Base-by-base conservation (phyloP, 345 rosid species). In the Stellera chamaejasme region DNA sequence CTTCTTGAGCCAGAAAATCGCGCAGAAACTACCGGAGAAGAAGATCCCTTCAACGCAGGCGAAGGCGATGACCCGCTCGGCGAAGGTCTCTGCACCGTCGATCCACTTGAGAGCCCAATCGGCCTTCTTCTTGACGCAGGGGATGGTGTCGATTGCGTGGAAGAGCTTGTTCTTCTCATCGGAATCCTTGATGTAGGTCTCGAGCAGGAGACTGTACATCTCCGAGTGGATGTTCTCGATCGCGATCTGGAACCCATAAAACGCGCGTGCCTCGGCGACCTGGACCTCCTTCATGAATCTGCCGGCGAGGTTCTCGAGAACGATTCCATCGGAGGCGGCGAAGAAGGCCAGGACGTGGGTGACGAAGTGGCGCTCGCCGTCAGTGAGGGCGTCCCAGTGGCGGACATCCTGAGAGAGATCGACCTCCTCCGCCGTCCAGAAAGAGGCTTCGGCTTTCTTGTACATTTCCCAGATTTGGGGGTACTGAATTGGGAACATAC, bases 391-490 rank as follows among this genome's bases (percentile, higher is more conserved):
- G 12, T 77, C 85, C 88, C 88, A 82, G 71, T 77, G 81, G 45
- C 77, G 78, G 47, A 53, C 16, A 48, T 82, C 88, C 14, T 66
- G 63, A n/a, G 88, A 82, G 58, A 82, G 80, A 49, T 82, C 88
- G 27, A 82, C 85, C 60, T 82, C 88, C 72, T 82, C 85, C 4
- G 85, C 88, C 8, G 88, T 82, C 85, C 88, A 82, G 51, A 82
- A 82, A 14, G 88, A 82, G 48, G 88, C 85, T 56, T 79, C 88
- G 12, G 82, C 82, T 49, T 82, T 73, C 79, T 82, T 79, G 74
- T 82, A 79, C 88, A 79, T 79, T 48, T 82, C 81, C 88, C 88
- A 82, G 14, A 82, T 73, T 56, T 77, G 61, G 1, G 88, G 88
- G 55, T 77, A 77, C 55, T 82, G 69, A 52, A 79, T 77, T 0